Evolutionary conservation across 768 basidiomycete genomes (phyloP).

Genomic region (Rubroboletus satanas): DNA sequence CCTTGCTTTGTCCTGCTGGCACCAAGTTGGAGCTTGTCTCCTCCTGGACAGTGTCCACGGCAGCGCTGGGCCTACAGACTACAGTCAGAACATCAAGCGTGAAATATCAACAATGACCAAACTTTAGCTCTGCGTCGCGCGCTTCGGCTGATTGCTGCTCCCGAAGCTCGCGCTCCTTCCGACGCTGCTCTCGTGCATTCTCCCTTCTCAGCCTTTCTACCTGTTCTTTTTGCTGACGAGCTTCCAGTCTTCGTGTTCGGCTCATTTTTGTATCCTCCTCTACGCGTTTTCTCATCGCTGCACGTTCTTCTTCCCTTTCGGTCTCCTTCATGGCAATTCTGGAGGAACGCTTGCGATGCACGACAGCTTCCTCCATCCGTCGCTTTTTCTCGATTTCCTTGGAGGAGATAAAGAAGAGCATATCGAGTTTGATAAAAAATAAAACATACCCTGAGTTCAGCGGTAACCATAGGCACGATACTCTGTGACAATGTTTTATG

Average conservation of each 20-base stretch:
- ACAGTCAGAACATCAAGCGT: constrained; percentile 14
- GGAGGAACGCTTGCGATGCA: constrained; percentile 86
- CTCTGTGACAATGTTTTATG: constrained; percentile 61
- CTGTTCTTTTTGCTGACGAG: constrained; percentile 55
- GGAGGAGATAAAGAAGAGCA: constrained; percentile 6
- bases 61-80: constrained; percentile 9
- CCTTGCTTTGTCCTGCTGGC: constrained; percentile 5
- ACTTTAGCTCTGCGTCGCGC: constrained; percentile 13
- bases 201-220: constrained; percentile 52
- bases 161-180: constrained; percentile 32
- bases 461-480: constrained; percentile 68
- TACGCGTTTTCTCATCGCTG: constrained; percentile 52
- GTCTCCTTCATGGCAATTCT: constrained; percentile 79
- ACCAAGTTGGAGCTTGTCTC: neutral
- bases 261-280: constrained; percentile 69
- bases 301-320: constrained; percentile 69
- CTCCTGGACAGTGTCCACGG: constrained; percentile 1
- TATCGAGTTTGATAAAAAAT: neutral
- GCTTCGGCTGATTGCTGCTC: constrained; percentile 22
- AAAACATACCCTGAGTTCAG: constrained; percentile 54
- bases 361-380: constrained; percentile 67
- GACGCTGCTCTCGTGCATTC: constrained; percentile 52
- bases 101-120: neutral
- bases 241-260: constrained; percentile 57
- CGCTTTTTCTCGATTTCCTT: constrained; percentile 64